Conservation (phyloP, 139 green algal genomes). For the Chlorella sp. region DNA sequence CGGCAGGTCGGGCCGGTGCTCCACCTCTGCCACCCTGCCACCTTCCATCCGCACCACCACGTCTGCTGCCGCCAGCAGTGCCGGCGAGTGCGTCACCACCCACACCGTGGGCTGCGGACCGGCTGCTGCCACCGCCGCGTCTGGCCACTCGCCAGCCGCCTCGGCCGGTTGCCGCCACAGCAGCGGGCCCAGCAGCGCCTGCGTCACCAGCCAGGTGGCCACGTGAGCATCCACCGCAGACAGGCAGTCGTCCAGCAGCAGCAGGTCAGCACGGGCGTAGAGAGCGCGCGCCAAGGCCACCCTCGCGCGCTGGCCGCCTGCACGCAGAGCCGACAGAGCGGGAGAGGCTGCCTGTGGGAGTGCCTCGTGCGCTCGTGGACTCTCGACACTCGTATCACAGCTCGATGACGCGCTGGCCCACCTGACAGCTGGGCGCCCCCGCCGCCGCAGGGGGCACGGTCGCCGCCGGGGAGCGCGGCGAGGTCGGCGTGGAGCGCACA, state of each 20-base stretch:
- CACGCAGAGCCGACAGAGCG: no score
- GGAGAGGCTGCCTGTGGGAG: no score
- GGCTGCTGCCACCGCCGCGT: background rate
- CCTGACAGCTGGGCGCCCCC: slow-evolving; percentile 47
- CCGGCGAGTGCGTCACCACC: slow-evolving; percentile 44
- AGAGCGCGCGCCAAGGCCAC: slow-evolving; percentile 67
- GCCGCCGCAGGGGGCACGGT: slow-evolving; percentile 56
- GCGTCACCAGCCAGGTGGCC: slow-evolving; percentile 33
- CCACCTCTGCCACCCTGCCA: slow-evolving; percentile 3
- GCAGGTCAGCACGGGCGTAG: slow-evolving; percentile 52
- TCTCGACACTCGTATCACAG: background rate
- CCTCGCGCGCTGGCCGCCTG: slow-evolving; percentile 61
- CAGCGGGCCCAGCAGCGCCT: slow-evolving; percentile 52
- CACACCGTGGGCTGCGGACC: slow-evolving; percentile 38
- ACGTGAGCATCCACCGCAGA: slow-evolving; percentile 67
- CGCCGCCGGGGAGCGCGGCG: slow-evolving; percentile 45
- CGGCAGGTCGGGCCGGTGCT: no score
- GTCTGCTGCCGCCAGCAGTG: slow-evolving; percentile 34
- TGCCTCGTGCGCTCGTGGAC: background rate
- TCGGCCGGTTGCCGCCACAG: slow-evolving; percentile 23
- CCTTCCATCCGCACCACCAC: slow-evolving; percentile 34
- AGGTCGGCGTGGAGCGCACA: slow-evolving; percentile 68
- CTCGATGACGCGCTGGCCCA: slow-evolving; percentile 5
- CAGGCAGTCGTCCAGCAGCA: slow-evolving; percentile 70
- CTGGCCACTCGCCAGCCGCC: background rate